Base-by-base conservation (phyloP, 2,329 filamentous ascomycete genomes). In the Exophiala sp. region DNA sequence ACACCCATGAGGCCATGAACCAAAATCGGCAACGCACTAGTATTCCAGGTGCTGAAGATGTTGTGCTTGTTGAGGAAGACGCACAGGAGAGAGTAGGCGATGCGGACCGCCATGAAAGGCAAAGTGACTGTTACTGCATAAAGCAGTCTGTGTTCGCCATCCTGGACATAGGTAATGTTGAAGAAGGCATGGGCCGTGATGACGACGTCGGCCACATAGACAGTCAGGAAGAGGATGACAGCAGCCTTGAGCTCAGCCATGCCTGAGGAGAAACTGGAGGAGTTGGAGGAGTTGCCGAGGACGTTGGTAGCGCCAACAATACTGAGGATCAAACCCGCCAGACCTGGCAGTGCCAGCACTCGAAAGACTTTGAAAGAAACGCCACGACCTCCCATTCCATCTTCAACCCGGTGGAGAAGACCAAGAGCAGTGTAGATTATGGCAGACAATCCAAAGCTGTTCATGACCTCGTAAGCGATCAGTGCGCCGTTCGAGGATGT, bases 101-200 rank as follows among this genome's bases (percentile, higher is more conserved):
- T 62, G 21, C 80, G 73, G 8, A 81, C 69, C 3, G 77, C 62
- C 48, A 83, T 68, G 59, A 82, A 76, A 0, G 79, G 79, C 10
- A 75, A 60, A 0, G 75, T 71, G 2, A 73, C 46, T 0, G 63
- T 69, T 5, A 80, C 68, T 5, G 74, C 75, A 6, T 74, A 52
- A 6, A 79, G 58, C 16, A 80, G 63, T 5, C 75, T 72, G 49
- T 72, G 73, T 65, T 83, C 78, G 32, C 76, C 75, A 4, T 57
- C 32, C 42, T 73, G 68, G 18, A 75, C 66, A 51, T 67, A 38
- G 8, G 64, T 60, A 33, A 70, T 53, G 11, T 67, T 66, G 36
- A 68, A 29, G 20, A 63, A 63, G 9, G 72, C 33, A 20, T 46
- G 46, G 9, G 36, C 49, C 29, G 73, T 5, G 33, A 61, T 55